Evolutionary conservation across 257 asterid genomes (phyloP).

Genomic region (Capsicum rhomboideum): DNA sequence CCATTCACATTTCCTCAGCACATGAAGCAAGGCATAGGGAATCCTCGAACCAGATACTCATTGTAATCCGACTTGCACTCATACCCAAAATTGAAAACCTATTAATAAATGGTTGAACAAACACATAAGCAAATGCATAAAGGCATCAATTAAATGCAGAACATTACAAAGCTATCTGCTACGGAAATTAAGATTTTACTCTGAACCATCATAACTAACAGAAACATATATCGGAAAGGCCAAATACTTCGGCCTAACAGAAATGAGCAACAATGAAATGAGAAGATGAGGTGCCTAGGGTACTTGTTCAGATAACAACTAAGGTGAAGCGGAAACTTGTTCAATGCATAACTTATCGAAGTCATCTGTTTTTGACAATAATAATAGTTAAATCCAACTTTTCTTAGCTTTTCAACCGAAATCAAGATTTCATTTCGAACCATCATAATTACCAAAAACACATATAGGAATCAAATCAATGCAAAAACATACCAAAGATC

Average conservation of each 20-base stretch:
- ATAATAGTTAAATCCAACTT: background rate
- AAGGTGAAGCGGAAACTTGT: background rate
- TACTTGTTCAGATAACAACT: too few relatives aligned
- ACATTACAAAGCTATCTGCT: background rate
- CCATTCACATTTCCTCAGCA: slow-evolving; percentile 47
- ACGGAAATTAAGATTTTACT: background rate
- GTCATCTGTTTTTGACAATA: background rate
- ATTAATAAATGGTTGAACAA: background rate
- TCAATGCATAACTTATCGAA: background rate
- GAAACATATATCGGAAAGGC: background rate
- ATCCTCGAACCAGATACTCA: slow-evolving; percentile 26
- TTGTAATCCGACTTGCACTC: slow-evolving; percentile 16
- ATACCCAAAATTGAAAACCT: slow-evolving; percentile 21
- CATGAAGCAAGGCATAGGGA: slow-evolving; percentile 20
- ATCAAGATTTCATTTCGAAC: background rate
- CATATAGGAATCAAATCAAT: background rate
- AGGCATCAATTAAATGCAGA: background rate
- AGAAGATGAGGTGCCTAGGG: background rate
- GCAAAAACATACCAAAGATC: background rate
- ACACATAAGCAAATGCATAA: background rate
- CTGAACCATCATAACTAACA: background rate
- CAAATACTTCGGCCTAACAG: background rate
- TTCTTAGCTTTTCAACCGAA: background rate
- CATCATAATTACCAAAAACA: background rate
- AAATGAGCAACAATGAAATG: background rate